phyloP scores from a whole-genome alignment of 345 rosid genomes.

The Isatis tinctoria region DNA sequence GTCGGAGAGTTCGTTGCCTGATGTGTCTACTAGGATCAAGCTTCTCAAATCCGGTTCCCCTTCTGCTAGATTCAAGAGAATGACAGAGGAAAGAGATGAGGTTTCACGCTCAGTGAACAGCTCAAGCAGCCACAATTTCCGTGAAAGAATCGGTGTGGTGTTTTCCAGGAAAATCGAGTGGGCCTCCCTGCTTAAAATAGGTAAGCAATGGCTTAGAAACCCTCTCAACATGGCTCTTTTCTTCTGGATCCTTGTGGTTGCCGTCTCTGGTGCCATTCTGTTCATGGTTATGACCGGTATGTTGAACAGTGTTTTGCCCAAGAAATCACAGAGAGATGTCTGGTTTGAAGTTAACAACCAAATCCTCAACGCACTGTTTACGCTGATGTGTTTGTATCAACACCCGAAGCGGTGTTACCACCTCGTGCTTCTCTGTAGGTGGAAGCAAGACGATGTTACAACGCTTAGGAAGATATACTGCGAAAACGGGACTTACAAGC shows the following conservation, averaged over 20 bases:
- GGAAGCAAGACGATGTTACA: constrained; percentile 61
- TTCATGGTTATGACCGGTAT: constrained; percentile 96
- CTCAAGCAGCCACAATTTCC: constrained; percentile 39
- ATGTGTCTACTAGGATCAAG: constrained; percentile 31
- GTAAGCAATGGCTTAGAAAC: constrained; percentile 64
- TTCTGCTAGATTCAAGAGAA: constrained; percentile 52
- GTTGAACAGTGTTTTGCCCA: constrained; percentile 56
- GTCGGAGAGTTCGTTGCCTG: constrained; percentile 22
- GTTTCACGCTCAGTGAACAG: constrained; percentile 53
- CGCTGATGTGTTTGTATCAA: constrained; percentile 87
- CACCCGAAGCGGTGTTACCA: constrained; percentile 89
- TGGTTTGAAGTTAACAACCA: constrained; percentile 98
- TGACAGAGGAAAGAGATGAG: constrained; percentile 62
- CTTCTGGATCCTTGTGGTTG: constrained; percentile 64
- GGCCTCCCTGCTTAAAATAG: constrained; percentile 44
- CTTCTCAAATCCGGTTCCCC: constrained; percentile 54
- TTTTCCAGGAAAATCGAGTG: constrained; percentile 60
- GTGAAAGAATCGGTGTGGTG: constrained; percentile 48
- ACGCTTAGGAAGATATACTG: constrained; percentile 70
- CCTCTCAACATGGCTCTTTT: constrained; percentile 86
- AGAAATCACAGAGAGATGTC: constrained; percentile 62
- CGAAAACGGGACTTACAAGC: constrained; percentile 77
- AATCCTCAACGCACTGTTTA: constrained; percentile 83
- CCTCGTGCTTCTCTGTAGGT: constrained; percentile 74
- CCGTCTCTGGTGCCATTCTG: constrained; percentile 83